Evolutionary conservation across 352 stramenopile species (phyloP).

Genomic region (Phytophthora citrophthora): DNA sequence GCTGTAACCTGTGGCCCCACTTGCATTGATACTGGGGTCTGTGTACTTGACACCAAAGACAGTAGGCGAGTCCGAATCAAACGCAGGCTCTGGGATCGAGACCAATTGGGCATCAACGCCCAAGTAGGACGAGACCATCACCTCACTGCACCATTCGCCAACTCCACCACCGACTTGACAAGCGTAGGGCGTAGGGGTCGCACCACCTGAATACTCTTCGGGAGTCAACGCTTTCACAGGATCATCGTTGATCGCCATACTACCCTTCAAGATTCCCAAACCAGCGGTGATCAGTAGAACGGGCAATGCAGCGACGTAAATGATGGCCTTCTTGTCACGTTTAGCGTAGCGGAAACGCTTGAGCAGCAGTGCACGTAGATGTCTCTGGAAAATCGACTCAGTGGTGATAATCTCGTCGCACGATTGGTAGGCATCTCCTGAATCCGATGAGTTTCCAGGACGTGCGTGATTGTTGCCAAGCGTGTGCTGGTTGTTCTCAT

Average conservation of each 20-base stretch:
- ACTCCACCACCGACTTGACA: slow-evolving; percentile 28
- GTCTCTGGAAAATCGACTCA: slow-evolving; percentile 23
- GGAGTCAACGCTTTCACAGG: slow-evolving; percentile 32
- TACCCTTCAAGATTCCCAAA: slow-evolving; percentile 45
- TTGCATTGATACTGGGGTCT: slow-evolving; percentile 47
- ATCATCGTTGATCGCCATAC: slow-evolving; percentile 36
- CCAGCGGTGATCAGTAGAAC: slow-evolving; percentile 54
- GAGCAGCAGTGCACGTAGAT: slow-evolving; percentile 46
- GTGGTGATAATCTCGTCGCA: slow-evolving; percentile 21
- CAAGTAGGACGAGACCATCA: slow-evolving; percentile 36
- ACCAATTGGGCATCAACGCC: slow-evolving; percentile 20
- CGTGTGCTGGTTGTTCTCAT: slow-evolving; percentile 47
- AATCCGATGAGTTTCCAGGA: neutral
- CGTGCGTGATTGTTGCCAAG: slow-evolving; percentile 22
- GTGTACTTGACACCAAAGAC: slow-evolving; percentile 59
- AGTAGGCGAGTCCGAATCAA: slow-evolving; percentile 42
- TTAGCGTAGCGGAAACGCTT: slow-evolving; percentile 61
- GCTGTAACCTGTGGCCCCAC: slow-evolving; percentile 40
- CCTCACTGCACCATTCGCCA: slow-evolving; percentile 38
- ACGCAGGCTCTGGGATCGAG: slow-evolving; percentile 22
- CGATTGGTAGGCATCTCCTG: slow-evolving; percentile 1
- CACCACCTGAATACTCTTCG: slow-evolving; percentile 11
- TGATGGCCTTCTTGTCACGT: slow-evolving; percentile 51
- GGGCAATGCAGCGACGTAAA: slow-evolving; percentile 53
- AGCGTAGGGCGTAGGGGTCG: slow-evolving; percentile 43